Evolutionary conservation across 1,284 basidiomycete species (phyloP), one percentile per base, ranked within the genome.

Genomic region (Baeospora myosura): DNA sequence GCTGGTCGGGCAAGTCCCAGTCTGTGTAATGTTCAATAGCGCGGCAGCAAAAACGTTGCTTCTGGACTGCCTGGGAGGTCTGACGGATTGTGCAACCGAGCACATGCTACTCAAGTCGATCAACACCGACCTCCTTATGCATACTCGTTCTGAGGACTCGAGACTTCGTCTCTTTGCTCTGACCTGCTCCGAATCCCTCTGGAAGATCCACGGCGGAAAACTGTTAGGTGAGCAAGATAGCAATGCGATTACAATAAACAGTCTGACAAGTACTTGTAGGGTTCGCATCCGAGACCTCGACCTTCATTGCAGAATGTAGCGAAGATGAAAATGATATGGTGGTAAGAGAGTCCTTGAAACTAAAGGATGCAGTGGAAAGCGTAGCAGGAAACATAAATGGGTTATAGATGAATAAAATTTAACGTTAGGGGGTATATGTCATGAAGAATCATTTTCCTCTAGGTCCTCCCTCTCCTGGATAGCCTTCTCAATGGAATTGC

Each of bases 71-170:
- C 61, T 87, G 16, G 57, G 60, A 12, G 68, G 77, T 0, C 63
- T 88, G n/a, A 66, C 74, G 0, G 74, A 77, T 0, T 64, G 69
- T 30, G 66, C 74, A 7, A 61, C 71, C 53, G 69, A 88, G 65
- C 68, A 85, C 62, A 52, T 71, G 2, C 65, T 86, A 18, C 72
- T 94, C 48, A 94, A 96, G 59, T 60, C 70, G 6, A 68, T 94
- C 60, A 96, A 97, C 66, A 69, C 86, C 21, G 73, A 81, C 31
- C 63, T 98, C n/a, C 74, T 97, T 42, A 84, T 92, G 78, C 78
- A 88, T 45, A 91, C 89, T 0, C 82, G 93, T 6, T 82, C 86
- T 2, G 90, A 95, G 42, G 79, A 87, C 43, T 62, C 74, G 2
- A 65, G 69, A 20, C 61, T 80, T 16, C 77, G 89, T 8, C 58